A percentile compares a stretch with the other conserved stretches of the same genome.
Conservation (phyloP, 148 eudicot species). For the Camellia granthamiana region DNA sequence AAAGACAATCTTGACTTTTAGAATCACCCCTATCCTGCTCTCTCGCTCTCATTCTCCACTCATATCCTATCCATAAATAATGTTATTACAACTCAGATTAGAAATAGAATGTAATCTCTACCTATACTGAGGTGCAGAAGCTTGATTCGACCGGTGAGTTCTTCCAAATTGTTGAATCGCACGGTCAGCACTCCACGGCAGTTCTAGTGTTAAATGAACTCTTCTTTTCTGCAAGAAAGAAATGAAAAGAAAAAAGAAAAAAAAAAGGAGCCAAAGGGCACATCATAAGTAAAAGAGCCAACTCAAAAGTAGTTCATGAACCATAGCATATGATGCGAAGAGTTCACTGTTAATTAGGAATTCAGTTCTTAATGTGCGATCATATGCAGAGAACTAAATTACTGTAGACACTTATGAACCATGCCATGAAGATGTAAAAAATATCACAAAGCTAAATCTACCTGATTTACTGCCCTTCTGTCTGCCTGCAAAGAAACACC, state of each 20-base stretch:
- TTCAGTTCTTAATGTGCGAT: too few species aligned
- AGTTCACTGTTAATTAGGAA: neutral
- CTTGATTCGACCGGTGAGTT: constrained; percentile 98
- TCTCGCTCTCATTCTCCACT: too few species aligned
- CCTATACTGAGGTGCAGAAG: constrained; percentile 98
- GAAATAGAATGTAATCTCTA: constrained; percentile 19
- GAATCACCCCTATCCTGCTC: neutral
- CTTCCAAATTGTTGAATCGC: constrained; percentile 99
- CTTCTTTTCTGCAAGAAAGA: constrained; percentile 63
- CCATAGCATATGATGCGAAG: neutral
- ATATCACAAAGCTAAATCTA: constrained; percentile 13
- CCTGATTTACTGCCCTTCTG: constrained; percentile 95
- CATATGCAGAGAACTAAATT: too few species aligned
- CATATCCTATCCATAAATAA: neutral
- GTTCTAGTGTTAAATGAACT: constrained; percentile 92
- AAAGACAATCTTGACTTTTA: too few species aligned
- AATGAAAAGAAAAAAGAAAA: too few species aligned
- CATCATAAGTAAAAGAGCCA: neutral
- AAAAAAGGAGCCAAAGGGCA: too few species aligned
- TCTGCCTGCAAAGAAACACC: constrained; percentile 99
- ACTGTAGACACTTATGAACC: too few species aligned
- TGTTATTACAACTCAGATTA: too few species aligned
- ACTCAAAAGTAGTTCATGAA: neutral
- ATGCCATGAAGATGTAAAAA: too few species aligned
- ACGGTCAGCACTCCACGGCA: constrained; percentile 99